phyloP scores from a whole-genome alignment of 495 filamentous ascomycete genomes.

The Podospora sp. region DNA sequence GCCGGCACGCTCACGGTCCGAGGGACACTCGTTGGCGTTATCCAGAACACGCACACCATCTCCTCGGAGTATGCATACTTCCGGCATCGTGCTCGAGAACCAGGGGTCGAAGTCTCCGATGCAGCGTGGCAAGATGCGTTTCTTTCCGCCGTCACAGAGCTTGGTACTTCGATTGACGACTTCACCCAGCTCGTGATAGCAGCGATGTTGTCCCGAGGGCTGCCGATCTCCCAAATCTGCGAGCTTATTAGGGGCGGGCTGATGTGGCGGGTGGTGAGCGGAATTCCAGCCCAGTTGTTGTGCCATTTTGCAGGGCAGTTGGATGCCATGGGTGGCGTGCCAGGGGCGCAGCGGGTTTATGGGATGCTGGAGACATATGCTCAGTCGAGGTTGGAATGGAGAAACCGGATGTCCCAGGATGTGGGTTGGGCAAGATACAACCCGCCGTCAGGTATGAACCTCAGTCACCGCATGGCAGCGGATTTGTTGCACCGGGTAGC shows the following conservation, averaged over 20 bases:
- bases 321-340: neutral
- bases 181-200: neutral
- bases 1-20: neutral
- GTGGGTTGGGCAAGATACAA: neutral
- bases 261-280: neutral
- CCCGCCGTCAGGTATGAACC: neutral
- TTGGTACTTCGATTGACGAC: neutral
- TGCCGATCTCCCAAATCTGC: neutral
- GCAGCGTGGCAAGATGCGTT: neutral
- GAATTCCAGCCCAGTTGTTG: neutral
- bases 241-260: neutral
- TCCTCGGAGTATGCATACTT: neutral
- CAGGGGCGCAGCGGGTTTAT: neutral
- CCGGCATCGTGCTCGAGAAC: neutral
- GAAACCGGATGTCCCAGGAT: neutral
- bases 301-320: neutral
- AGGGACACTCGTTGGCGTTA: neutral
- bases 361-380: neutral
- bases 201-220: neutral
- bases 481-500: neutral
- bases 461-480: neutral
- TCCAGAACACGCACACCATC: neutral
- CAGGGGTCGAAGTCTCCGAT: neutral
- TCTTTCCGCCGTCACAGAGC: neutral
- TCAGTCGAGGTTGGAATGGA: neutral